phyloP scores from a whole-genome alignment of 2,329 filamentous ascomycete species.

The Sarocladiaceae sp. region DNA sequence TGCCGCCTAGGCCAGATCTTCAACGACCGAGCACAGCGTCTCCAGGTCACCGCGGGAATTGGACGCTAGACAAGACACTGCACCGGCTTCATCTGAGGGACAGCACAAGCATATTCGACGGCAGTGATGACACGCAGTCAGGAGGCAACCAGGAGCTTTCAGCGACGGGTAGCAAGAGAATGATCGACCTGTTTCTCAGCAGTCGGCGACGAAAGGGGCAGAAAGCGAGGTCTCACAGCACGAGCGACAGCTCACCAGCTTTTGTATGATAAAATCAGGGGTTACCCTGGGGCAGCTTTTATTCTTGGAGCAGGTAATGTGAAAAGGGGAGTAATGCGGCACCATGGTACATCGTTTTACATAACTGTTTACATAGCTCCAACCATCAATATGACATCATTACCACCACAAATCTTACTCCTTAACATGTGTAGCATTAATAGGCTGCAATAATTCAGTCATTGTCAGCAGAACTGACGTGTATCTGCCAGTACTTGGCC shows the following conservation, averaged over 20 bases:
- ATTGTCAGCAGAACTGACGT: constrained; percentile 27
- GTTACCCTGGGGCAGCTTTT: too few relatives aligned
- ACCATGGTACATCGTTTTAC: too few relatives aligned
- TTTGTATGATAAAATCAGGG: constrained; percentile 24
- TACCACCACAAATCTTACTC: too few relatives aligned
- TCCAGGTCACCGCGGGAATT: neutral
- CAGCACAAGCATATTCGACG: neutral
- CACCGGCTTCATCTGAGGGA: neutral
- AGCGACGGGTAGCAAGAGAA: constrained; percentile 40
- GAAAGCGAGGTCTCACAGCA: constrained; percentile 20
- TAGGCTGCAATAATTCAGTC: neutral
- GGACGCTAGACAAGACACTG: neutral
- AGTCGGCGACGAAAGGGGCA: constrained; percentile 33
- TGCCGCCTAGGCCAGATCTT: neutral
- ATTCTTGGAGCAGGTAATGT: too few relatives aligned
- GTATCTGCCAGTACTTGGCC: constrained; percentile 38
- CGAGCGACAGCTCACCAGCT: constrained; percentile 16
- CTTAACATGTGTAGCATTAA: too few relatives aligned
- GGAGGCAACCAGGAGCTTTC: constrained; percentile 25
- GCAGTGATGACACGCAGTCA: neutral
- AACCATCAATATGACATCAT: too few relatives aligned
- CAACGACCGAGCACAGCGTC: neutral
- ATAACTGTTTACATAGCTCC: too few relatives aligned
- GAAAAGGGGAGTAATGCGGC: neutral
- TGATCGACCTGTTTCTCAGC: constrained; percentile 52